These are phyloP conservation scores for Uncinocarpus reesii DNA, from an alignment of 2,329 filamentous ascomycete species.

Conservation along the genomic window DNA sequence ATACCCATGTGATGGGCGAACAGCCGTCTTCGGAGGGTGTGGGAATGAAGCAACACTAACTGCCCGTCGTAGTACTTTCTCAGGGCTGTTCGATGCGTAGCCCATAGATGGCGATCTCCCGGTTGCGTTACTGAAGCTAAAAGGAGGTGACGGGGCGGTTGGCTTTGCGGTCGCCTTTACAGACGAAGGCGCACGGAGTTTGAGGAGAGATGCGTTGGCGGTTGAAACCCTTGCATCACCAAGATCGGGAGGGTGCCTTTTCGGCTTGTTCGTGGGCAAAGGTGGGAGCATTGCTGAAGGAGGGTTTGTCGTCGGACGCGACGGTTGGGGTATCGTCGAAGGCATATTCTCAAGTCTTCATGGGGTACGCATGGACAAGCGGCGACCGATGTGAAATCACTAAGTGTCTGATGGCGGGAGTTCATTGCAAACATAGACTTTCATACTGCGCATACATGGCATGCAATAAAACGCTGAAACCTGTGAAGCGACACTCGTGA, in stretches of 20 bases:
- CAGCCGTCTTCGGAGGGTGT: slow-evolving; percentile 65
- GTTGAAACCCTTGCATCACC: slow-evolving; percentile 33
- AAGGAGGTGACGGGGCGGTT: slow-evolving; percentile 39
- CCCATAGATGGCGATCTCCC: slow-evolving; percentile 47
- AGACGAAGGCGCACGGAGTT: slow-evolving; percentile 49
- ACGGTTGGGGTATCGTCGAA: slow-evolving; percentile 56
- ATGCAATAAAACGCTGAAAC: not conserved
- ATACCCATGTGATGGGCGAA: slow-evolving; percentile 44
- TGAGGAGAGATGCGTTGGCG: slow-evolving; percentile 37
- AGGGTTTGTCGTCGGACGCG: slow-evolving; percentile 52
- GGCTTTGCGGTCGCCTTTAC: slow-evolving; percentile 39
- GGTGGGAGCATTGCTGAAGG: slow-evolving; percentile 63
- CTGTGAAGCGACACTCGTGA: not conserved
- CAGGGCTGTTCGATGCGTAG: slow-evolving; percentile 43
- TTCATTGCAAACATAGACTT: not conserved
- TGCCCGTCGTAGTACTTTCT: slow-evolving; percentile 68
- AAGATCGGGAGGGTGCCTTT: slow-evolving; percentile 52
- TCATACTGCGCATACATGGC: not conserved
- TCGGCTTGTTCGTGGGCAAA: slow-evolving; percentile 60
- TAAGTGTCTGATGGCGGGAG: not conserved
- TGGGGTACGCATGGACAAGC: not conserved
- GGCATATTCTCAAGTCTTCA: slow-evolving; percentile 35
- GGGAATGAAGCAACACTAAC: slow-evolving; percentile 93
- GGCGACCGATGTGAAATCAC: not conserved
- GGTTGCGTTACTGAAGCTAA: slow-evolving; percentile 44